Conservation (phyloP, 495 filamentous ascomycete species). For the Tuber microsphaerosporum region DNA sequence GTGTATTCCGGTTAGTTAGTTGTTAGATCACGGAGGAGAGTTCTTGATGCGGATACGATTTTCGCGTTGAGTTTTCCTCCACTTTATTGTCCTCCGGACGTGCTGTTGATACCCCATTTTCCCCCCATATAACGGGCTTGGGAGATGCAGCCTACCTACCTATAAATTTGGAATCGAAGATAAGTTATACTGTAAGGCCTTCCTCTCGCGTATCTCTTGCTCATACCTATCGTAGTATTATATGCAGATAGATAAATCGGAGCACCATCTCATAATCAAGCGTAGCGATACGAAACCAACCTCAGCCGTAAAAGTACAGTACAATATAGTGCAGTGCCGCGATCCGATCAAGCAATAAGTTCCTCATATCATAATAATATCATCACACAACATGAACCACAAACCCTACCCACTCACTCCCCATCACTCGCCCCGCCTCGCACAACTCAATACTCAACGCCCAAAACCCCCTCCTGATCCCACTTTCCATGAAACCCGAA, state of each 20-base stretch:
- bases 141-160: background rate
- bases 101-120: background rate
- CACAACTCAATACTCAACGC: background rate
- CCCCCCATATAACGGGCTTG: background rate
- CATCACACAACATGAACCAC: too few species aligned
- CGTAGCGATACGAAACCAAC: background rate
- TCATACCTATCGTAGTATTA: too few species aligned
- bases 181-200: too few species aligned
- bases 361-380: too few species aligned
- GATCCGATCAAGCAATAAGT: too few species aligned
- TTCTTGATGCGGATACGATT: background rate
- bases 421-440: background rate
- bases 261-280: background rate
- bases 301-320: too few species aligned
- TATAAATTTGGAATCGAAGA: background rate
- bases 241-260: background rate
- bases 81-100: background rate
- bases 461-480: background rate
- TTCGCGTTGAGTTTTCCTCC: background rate
- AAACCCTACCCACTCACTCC: background rate
- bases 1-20: background rate
- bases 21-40: background rate
- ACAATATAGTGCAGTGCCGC: too few species aligned
- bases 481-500: slow-evolving; percentile 62
- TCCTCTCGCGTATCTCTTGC: background rate